A percentile compares a stretch with the other conserved stretches of the same genome.
Conservation (phyloP, 257 asterid genomes). For the Nicotiana noctiflora region DNA sequence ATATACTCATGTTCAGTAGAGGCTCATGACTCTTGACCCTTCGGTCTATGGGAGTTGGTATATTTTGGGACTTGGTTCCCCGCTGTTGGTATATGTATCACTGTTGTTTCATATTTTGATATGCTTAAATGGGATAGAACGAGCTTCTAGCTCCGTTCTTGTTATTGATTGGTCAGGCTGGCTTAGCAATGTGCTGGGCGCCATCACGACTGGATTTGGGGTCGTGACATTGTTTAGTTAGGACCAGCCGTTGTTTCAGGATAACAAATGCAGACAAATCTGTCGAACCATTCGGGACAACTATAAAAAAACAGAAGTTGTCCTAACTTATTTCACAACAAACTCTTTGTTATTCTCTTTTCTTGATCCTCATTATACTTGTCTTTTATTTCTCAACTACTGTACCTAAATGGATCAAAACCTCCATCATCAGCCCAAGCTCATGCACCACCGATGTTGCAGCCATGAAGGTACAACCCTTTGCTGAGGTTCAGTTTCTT, state of each 20-base stretch:
- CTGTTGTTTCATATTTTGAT: too few relatives aligned
- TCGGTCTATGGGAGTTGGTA: too few relatives aligned
- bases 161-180: too few relatives aligned
- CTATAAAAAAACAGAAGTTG: slow-evolving; percentile 10
- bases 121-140: too few relatives aligned
- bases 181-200: too few relatives aligned
- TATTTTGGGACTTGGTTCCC: too few relatives aligned
- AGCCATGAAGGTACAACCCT: slow-evolving; percentile 3
- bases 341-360: background rate
- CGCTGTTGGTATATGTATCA: too few relatives aligned
- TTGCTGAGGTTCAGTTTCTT: background rate
- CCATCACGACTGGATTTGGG: too few relatives aligned
- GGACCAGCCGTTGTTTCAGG: slow-evolving; percentile 14
- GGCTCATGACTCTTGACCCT: too few relatives aligned
- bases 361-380: slow-evolving; percentile 7
- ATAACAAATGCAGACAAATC: slow-evolving; percentile 13
- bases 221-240: slow-evolving; percentile 8
- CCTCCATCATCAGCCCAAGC: background rate
- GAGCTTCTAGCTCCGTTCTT: too few relatives aligned
- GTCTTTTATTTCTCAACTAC: background rate
- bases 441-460: background rate
- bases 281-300: too few relatives aligned
- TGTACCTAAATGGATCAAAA: slow-evolving; percentile 4
- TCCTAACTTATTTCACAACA: background rate
- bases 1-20: too few relatives aligned